Evolutionary conservation across 805 yeast genomes (phyloP).

Genomic region (Maudiozyma serrabonitensis): DNA sequence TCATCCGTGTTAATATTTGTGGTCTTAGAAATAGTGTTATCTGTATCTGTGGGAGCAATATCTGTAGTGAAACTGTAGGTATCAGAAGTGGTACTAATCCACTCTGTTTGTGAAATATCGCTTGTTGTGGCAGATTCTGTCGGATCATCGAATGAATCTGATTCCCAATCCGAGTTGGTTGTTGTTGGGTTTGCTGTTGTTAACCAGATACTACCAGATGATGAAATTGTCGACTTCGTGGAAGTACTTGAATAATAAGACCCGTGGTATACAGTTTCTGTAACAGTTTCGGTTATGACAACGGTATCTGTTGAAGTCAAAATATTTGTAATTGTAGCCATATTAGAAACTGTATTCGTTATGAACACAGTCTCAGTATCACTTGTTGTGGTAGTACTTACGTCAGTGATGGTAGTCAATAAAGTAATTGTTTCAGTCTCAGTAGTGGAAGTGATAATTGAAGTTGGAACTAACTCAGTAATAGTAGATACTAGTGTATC

Average conservation of each 20-base stretch:
- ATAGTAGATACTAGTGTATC: neutral
- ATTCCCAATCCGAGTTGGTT: neutral
- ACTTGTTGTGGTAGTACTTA: neutral
- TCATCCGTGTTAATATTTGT: no score
- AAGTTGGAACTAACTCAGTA: neutral
- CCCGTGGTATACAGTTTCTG: neutral
- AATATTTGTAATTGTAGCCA: neutral
- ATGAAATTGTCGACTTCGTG: no score
- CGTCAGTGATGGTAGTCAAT: neutral
- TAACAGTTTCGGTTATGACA: neutral
- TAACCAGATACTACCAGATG: no score
- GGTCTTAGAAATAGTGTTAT: no score
- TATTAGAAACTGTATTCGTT: neutral
- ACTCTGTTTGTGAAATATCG: neutral
- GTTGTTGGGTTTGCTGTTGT: neutral
- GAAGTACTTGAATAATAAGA: no score
- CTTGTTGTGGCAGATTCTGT: neutral
- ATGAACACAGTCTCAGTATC: neutral
- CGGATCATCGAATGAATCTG: neutral
- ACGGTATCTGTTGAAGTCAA: neutral
- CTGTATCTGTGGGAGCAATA: no score
- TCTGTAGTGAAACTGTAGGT: no score
- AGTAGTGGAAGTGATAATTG: neutral
- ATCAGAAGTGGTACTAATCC: no score
- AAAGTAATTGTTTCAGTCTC: neutral